Base-by-base conservation (phyloP, 768 basidiomycete genomes). In the Kwoniella sp. region DNA sequence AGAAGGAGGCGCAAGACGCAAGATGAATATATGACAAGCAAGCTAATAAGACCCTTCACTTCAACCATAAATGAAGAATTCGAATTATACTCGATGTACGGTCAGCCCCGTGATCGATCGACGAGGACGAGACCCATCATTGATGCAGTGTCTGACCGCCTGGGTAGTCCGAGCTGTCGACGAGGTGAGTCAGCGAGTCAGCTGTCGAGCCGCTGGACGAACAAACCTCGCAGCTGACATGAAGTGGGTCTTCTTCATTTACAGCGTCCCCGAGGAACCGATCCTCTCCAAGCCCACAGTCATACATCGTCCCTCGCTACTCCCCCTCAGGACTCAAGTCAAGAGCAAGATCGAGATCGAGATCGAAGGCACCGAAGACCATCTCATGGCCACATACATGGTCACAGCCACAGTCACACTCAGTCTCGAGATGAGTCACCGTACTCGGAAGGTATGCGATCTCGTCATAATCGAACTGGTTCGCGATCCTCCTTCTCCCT, bases 81-180 rank as follows among this genome's bases (percentile, higher is more conserved):
- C 77, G 8, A 67, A 52, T n/a, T 78, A 71, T 50, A 71, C 74
- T 9, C 65, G 54, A 53, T 75, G 72, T 33, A 63, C 68, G 2
- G 66, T 74, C 49, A 65, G 73, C 21, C 79, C 79, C 1, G 66
- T 80, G 0, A 61, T 80, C 24, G 69, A 73, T 8, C 70, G 79
- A 0, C 71, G 71, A 62, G 59, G 53, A 24, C 63, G 63, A 25
- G 64, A 68, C 22, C 79, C 79, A 21, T 69, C 69, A 8, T 50
- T 80, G 5, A 68, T 80, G 74, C 77, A 78, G 55, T 76, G 70
- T 24, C 33, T 80, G 33, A 68, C 69, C 75, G 63, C 74, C 1
- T 80, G 79, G 79, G 47, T 76, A 2, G 51, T 77, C 19, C 56
- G 76, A 55, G 68, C 77, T 12, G 65, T 77, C 1, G 78, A 79